Percentiles rank a stretch among this genome's conserved stretches.
These are phyloP conservation scores for Corynascus novoguineensis DNA, from an alignment of 495 filamentous ascomycete species.

Conservation along the genomic window DNA sequence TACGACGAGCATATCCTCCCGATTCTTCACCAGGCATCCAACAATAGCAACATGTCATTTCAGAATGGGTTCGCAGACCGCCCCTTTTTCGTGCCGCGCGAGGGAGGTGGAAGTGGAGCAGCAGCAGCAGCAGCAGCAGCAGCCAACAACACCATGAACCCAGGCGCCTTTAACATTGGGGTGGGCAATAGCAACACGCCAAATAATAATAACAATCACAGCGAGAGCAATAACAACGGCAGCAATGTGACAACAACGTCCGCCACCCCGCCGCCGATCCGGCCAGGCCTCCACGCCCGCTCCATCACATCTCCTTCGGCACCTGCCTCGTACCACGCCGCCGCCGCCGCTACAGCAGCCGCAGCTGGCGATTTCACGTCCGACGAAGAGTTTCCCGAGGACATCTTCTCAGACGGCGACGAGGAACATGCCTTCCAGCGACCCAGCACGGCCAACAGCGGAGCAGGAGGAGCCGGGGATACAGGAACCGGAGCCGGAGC, in stretches of 20 bases:
- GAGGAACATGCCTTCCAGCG: too few species aligned
- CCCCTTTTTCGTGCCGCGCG: slow-evolving; percentile 45
- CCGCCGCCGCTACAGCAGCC: slow-evolving; percentile 33
- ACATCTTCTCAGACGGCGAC: slow-evolving; percentile 51
- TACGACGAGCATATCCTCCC: slow-evolving; percentile 94
- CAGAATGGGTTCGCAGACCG: slow-evolving; percentile 81
- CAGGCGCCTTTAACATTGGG: slow-evolving; percentile 49
- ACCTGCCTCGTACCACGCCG: slow-evolving; percentile 51
- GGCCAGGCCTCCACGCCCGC: slow-evolving; percentile 59
- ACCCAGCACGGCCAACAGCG: slow-evolving; percentile 26
- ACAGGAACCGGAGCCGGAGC: too few species aligned
- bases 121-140: not conserved
- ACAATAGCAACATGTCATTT: slow-evolving; percentile 57
- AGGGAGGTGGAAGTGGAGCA: slow-evolving; percentile 23
- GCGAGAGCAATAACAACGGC: not conserved
- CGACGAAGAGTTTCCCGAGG: slow-evolving; percentile 45
- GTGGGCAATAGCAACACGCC: not conserved
- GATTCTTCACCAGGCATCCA: slow-evolving; percentile 67
- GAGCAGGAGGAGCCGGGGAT: slow-evolving; percentile 20
- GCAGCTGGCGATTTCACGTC: slow-evolving; percentile 49
- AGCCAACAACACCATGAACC: slow-evolving; percentile 56
- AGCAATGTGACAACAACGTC: not conserved
- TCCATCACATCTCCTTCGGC: slow-evolving; percentile 66
- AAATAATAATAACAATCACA: not conserved
- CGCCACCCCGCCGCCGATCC: slow-evolving; percentile 13